Base-by-base conservation (phyloP, 1,284 basidiomycete species). In the Ceratobasidium theobromae region DNA sequence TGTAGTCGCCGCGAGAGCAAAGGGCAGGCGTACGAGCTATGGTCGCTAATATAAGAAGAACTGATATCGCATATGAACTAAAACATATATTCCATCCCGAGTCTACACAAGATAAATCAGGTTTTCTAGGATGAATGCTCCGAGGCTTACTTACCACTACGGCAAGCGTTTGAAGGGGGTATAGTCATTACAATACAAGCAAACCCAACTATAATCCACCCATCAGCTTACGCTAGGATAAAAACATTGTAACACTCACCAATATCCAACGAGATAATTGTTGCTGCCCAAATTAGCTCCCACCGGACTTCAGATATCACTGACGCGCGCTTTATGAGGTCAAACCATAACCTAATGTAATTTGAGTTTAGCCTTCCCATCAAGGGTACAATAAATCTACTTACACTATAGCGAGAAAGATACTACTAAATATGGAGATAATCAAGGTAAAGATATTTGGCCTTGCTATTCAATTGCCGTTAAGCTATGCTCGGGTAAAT, bases 61-160 rank as follows among this genome's bases (percentile, higher is more conserved):
- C 57, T 21, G 40, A 32, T 40, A 60, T 48, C 30, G 8, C 57
- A n/a, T 45, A 28, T 21, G 41, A 48, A 16, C 28, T 30, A 6
- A 45, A 18, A 40, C 57, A 60, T 33, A 60, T 60, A 23, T 60
- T 40, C 57, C 57, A 60, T 32, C 27, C 57, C 33, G 57, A 60
- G 18, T 60, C 46, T 48, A 21, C 16, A 16, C 35, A 16, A 16
- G 35, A 16, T 38, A 38, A 16, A 16, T 38, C 35, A 38, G 8
- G 35, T 38, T 38, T 8, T 38, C 8, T 6, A 38, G 8, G n/a
- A n/a, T n/a, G n/a, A n/a, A 38, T 38, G 35, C 23, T 18, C 16
- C 8, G 11, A 16, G 5, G 6, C n/a, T 57, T 46, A 57, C 54
- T 40, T 14, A 32, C 35, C 28, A 14, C 48, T 3, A 14, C 28